These are phyloP conservation scores for Calocybe cyanea DNA, from an alignment of 768 basidiomycete species.

Conservation along the genomic window DNA sequence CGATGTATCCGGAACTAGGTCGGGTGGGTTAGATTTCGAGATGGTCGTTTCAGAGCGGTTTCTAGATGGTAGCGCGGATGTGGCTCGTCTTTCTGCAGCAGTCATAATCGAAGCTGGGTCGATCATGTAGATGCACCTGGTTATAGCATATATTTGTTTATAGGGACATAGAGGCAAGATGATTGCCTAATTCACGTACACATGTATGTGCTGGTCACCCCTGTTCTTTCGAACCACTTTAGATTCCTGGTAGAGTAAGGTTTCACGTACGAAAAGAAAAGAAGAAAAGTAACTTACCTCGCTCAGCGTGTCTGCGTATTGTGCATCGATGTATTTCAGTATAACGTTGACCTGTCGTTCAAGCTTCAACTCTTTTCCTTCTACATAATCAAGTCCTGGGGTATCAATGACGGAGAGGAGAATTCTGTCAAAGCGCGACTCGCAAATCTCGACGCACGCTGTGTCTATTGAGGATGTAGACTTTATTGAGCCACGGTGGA, in stretches of 20 bases:
- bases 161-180: too few relatives aligned
- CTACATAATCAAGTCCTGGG: constrained; percentile 74
- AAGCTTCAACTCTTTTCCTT: constrained; percentile 70
- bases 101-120: constrained; percentile 72
- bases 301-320: constrained; percentile 83
- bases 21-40: constrained; percentile 47
- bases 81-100: constrained; percentile 44
- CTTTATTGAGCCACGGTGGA: constrained; percentile 58
- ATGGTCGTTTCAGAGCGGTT: constrained; percentile 67
- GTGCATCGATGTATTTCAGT: constrained; percentile 75
- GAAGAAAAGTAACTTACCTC: constrained; percentile 47
- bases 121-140: constrained; percentile 83
- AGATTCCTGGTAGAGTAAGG: constrained; percentile 54
- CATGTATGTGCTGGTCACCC: constrained; percentile 86
- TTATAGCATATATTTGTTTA: too few relatives aligned
- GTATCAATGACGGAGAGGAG: constrained; percentile 82
- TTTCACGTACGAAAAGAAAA: constrained; percentile 3
- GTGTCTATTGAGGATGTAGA: constrained; percentile 61
- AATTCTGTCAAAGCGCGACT: constrained; percentile 77
- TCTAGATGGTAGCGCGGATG: constrained; percentile 45
- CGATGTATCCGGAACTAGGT: constrained; percentile 53
- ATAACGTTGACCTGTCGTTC: constrained; percentile 74
- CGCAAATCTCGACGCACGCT: constrained; percentile 77
- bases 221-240: constrained; percentile 85
- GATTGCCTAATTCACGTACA: constrained; percentile 44